Evolutionary conservation across 176 grass and related monocot species (phyloP).

Genomic region (Ananas comosus): DNA sequence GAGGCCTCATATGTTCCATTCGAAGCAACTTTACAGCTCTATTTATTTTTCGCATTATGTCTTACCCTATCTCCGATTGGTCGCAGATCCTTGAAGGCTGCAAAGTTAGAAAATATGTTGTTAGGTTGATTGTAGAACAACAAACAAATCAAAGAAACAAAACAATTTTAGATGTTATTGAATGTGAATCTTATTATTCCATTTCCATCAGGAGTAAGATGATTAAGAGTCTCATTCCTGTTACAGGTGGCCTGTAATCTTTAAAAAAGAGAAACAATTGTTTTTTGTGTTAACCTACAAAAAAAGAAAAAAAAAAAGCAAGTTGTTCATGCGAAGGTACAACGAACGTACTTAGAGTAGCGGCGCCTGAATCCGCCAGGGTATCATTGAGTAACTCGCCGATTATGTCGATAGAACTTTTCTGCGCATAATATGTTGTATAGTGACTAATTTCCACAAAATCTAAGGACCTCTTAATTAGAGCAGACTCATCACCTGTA

Average conservation of each 20-base stretch:
- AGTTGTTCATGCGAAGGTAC: not conserved
- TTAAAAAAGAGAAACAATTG: no score
- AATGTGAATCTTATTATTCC: not conserved
- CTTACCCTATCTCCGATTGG: slow-evolving; percentile 61
- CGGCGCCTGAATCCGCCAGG: slow-evolving; percentile 62
- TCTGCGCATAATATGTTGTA: slow-evolving; percentile 69
- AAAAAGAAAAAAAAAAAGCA: no score
- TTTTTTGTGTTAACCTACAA: no score
- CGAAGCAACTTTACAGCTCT: not conserved
- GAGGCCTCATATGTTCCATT: not conserved
- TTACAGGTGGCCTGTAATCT: not conserved
- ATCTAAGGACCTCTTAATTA: slow-evolving; percentile 79
- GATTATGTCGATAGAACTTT: slow-evolving; percentile 53
- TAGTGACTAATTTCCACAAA: slow-evolving; percentile 98
- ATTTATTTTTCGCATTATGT: not conserved
- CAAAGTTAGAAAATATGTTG: slow-evolving; percentile 1
- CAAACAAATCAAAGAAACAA: not conserved
- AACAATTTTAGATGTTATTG: not conserved
- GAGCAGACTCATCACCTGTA: slow-evolving; percentile 40
- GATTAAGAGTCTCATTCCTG: not conserved
- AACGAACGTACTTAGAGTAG: slow-evolving; percentile 53
- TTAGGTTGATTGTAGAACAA: not conserved
- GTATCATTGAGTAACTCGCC: slow-evolving; percentile 39
- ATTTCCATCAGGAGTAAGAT: not conserved
- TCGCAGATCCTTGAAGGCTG: slow-evolving; percentile 58